Percentiles rank a stretch among this genome's conserved stretches.
phyloP scores from a whole-genome alignment of 1,284 basidiomycete species.

The Sporisorium scitamineum region DNA sequence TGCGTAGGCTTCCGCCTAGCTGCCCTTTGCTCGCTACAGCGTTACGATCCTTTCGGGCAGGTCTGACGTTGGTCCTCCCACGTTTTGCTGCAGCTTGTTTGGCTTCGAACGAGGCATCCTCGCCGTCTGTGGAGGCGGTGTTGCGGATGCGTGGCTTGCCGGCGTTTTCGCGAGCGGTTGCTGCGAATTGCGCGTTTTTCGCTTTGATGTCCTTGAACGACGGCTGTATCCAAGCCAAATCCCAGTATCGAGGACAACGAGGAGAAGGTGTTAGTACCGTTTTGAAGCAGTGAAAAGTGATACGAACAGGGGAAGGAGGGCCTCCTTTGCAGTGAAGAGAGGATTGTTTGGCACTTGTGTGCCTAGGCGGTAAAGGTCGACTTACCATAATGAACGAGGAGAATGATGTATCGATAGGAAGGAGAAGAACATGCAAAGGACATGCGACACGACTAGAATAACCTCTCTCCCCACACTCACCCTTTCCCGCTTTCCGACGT shows the following conservation, averaged over 20 bases:
- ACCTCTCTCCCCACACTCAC: constrained; percentile 1
- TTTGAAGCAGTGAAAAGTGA: neutral
- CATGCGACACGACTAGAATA: neutral
- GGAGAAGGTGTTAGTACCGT: neutral
- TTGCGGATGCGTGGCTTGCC: constrained; percentile 41
- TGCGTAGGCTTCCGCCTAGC: constrained; percentile 10
- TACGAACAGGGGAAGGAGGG: neutral
- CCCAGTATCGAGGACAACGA: too few species aligned
- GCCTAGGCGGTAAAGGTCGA: too few species aligned
- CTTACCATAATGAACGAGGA: too few species aligned
- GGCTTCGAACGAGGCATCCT: neutral
- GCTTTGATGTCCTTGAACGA: constrained; percentile 35
- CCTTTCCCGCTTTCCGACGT: neutral
- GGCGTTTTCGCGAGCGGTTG: constrained; percentile 28
- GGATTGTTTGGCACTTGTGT: too few species aligned
- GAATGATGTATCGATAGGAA: too few species aligned
- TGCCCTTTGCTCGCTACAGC: neutral
- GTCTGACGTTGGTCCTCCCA: constrained; percentile 32
- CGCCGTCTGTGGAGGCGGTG: neutral
- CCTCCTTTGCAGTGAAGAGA: too few species aligned
- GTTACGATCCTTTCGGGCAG: constrained; percentile 12
- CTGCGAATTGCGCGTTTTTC: constrained; percentile 38
- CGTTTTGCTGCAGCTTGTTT: neutral
- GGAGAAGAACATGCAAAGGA: neutral
- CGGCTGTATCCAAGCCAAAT: constrained; percentile 27